Conservation (phyloP, 148 eudicot genomes). For the Bassia scoparia region DNA sequence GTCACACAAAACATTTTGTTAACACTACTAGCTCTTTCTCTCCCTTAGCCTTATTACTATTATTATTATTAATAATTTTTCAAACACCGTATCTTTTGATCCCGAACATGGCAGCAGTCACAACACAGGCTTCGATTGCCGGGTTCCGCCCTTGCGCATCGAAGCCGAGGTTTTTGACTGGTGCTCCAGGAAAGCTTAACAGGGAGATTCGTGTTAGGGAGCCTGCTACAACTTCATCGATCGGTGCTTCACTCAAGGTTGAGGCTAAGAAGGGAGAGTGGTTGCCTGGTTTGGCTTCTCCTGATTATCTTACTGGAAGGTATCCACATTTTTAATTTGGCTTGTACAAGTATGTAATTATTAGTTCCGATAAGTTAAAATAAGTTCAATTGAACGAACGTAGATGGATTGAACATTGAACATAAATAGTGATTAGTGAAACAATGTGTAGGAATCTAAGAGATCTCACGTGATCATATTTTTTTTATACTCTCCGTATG, state of each 20-base stretch:
- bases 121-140: slow-evolving; percentile 79
- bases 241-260: slow-evolving; percentile 48
- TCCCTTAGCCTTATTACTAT: background rate
- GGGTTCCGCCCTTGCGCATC: slow-evolving; percentile 68
- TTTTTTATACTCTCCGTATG: too few relatives aligned
- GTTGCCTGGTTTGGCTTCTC: slow-evolving; percentile 92
- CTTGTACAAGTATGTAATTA: too few relatives aligned
- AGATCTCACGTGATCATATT: too few relatives aligned
- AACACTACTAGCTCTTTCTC: slow-evolving; percentile 6
- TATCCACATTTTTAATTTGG: slow-evolving; percentile 4
- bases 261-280: slow-evolving; percentile 97
- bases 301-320: slow-evolving; percentile 85
- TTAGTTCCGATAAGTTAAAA: too few relatives aligned
- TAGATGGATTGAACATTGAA: too few relatives aligned
- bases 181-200: slow-evolving; percentile 61
- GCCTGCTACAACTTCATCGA: slow-evolving; percentile 31
- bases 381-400: too few relatives aligned
- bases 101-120: slow-evolving; percentile 65
- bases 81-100: too few relatives aligned
- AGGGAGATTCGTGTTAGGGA: slow-evolving; percentile 41
- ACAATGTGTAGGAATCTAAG: too few relatives aligned
- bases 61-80: background rate
- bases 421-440: too few relatives aligned
- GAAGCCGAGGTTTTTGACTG: slow-evolving; percentile 51
- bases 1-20: slow-evolving; percentile 6